Percentiles rank a stretch among this genome's conserved stretches.
These are phyloP conservation scores for Corymbia maculata DNA, from an alignment of 345 rosid species.

Conservation along the genomic window DNA sequence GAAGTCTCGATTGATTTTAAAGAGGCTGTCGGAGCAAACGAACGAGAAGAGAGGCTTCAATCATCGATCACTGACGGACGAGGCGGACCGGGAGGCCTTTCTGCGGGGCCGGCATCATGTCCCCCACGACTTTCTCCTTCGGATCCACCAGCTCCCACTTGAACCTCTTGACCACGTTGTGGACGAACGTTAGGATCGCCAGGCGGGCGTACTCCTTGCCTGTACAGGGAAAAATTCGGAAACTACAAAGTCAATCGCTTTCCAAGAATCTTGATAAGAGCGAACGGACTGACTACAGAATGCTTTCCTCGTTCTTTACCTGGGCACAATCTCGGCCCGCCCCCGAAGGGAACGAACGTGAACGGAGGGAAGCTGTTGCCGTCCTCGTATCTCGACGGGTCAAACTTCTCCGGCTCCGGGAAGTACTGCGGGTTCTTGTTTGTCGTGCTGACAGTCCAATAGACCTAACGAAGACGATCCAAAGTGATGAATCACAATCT, in stretches of 20 bases:
- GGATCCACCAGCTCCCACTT: conserved; percentile 18
- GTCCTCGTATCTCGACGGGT: conserved; percentile 29
- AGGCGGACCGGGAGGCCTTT: conserved; percentile 36
- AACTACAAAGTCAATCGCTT: neutral
- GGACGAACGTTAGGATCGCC: conserved; percentile 26
- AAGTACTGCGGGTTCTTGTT: conserved; percentile 31
- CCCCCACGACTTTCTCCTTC: conserved; percentile 16
- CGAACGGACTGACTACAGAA: neutral
- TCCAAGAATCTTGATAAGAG: neutral
- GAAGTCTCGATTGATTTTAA: neutral
- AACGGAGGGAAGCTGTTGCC: conserved; percentile 13
- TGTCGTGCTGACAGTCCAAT: conserved; percentile 37
- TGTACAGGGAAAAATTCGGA: conserved; percentile 1
- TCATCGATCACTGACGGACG: neutral
- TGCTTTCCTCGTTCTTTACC: conserved; percentile 16
- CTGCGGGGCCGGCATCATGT: conserved; percentile 42
- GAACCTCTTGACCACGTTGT: conserved; percentile 23
- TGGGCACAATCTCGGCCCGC: conserved; percentile 35
- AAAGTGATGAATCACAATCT: neutral
- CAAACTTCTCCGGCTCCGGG: conserved; percentile 19
- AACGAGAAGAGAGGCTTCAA: neutral
- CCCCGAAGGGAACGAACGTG: conserved; percentile 38
- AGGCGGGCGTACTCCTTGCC: conserved; percentile 42
- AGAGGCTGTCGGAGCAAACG: neutral
- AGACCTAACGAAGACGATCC: conserved; percentile 7